phyloP scores from a whole-genome alignment of 768 basidiomycete species.

The Lentinus tigrinus region DNA sequence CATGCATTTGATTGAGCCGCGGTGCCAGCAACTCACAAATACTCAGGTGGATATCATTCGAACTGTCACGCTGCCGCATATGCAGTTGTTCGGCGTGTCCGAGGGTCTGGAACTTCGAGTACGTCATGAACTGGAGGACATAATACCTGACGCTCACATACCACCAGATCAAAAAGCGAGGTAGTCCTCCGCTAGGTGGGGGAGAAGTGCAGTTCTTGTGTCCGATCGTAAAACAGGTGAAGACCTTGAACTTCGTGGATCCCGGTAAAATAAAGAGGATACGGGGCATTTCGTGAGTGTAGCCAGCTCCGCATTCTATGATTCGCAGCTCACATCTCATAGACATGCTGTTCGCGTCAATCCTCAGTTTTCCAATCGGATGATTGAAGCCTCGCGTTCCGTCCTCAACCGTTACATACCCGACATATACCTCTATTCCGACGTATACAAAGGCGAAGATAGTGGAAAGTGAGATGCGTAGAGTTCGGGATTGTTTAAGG shows the following conservation, averaged over 20 bases:
- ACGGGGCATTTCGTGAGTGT: constrained; percentile 87
- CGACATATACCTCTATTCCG: constrained; percentile 97
- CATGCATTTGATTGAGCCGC: neutral
- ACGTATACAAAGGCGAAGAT: constrained; percentile 96
- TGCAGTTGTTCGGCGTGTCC: constrained; percentile 86
- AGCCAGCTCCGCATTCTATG: neutral
- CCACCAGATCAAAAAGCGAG: constrained; percentile 89
- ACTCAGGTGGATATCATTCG: constrained; percentile 80
- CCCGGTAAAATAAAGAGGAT: constrained; percentile 92
- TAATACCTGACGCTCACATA: neutral
- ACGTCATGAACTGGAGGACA: constrained; percentile 17
- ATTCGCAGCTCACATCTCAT: neutral
- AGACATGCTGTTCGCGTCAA: constrained; percentile 96
- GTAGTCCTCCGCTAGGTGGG: constrained; percentile 85
- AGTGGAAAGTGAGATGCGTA: constrained; percentile 80
- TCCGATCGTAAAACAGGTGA: constrained; percentile 86
- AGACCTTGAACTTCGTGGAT: constrained; percentile 90
- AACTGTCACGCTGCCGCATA: constrained; percentile 86
- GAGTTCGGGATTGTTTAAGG: neutral
- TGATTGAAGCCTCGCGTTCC: constrained; percentile 93
- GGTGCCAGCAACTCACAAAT: neutral
- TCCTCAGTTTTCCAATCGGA: constrained; percentile 95
- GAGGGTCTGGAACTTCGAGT: constrained; percentile 90
- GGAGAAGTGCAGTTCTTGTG: constrained; percentile 95
- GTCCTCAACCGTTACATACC: constrained; percentile 95